Conservation (phyloP, 768 basidiomycete species). For the Coprinopsis sp. region DNA sequence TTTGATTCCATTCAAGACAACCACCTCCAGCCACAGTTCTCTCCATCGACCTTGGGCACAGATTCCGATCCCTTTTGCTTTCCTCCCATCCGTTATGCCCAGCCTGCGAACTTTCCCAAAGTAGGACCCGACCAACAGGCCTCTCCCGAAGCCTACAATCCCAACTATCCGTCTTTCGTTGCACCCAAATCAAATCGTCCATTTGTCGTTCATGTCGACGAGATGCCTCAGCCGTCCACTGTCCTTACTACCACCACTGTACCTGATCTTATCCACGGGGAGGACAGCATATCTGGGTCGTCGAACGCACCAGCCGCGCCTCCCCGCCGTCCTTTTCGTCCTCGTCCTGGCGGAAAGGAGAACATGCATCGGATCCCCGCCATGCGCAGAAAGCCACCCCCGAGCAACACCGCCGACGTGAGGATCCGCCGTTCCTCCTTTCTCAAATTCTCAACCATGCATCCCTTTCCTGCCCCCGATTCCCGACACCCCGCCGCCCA, state of each 20-base stretch:
- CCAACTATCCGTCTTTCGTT: background rate
- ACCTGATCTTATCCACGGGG: conserved; percentile 1
- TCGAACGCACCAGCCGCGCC: background rate
- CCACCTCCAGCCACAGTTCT: background rate
- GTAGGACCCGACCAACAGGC: conserved; percentile 1
- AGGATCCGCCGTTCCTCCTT: background rate
- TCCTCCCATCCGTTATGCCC: background rate
- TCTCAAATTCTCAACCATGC: conserved; percentile 7
- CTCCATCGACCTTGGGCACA: background rate
- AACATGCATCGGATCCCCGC: conserved; percentile 2
- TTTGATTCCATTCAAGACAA: background rate
- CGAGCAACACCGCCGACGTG: conserved; percentile 1
- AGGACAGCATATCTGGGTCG: background rate
- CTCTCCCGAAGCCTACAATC: conserved; percentile 2
- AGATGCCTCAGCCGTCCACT: background rate
- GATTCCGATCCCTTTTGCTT: background rate
- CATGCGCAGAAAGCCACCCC: conserved; percentile 14
- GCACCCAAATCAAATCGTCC: background rate
- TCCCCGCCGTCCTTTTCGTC: background rate
- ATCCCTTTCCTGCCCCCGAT: conserved; percentile 2
- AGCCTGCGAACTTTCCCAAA: background rate
- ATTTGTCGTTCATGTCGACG: conserved; percentile 3
- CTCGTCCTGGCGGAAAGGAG: conserved; percentile 1
- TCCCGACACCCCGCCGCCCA: background rate
- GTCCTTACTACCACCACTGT: background rate